Conservation (phyloP, 202 grass and related monocot species). For the Schoenoplectus triqueter region DNA sequence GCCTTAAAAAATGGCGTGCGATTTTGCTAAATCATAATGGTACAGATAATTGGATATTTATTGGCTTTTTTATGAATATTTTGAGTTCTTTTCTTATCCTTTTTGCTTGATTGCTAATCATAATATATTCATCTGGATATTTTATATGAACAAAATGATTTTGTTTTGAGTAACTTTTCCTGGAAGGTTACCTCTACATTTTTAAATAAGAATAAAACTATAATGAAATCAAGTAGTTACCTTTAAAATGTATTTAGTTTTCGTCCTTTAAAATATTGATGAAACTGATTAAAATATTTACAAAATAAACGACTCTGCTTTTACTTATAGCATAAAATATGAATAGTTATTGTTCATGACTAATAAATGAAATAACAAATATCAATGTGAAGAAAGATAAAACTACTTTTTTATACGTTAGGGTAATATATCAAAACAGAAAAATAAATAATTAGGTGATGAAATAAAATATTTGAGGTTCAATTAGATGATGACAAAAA, state of each 20-base stretch:
- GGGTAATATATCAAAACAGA: neutral
- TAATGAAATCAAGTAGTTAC: too few relatives aligned
- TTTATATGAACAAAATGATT: too few relatives aligned
- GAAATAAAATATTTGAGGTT: too few relatives aligned
- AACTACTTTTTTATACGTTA: neutral
- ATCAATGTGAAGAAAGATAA: neutral
- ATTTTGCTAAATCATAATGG: slow-evolving; percentile 20
- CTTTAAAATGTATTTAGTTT: too few relatives aligned
- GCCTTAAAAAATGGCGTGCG: neutral
- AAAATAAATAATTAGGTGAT: too few relatives aligned
- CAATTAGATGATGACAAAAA: too few relatives aligned
- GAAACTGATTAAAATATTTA: too few relatives aligned
- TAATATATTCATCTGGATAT: neutral
- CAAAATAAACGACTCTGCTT: neutral
- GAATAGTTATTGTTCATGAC: neutral
- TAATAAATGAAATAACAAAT: neutral
- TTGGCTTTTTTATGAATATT: neutral
- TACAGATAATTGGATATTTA: slow-evolving; percentile 7
- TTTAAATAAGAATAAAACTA: too few relatives aligned
- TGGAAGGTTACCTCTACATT: too few relatives aligned
- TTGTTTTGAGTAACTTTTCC: too few relatives aligned
- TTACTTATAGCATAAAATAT: neutral
- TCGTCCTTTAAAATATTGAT: too few relatives aligned
- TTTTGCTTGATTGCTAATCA: neutral
- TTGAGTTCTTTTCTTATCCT: neutral